Percentiles rank a stretch among this genome's conserved stretches.
Conservation (phyloP, 2,329 filamentous ascomycete genomes). For the Trichothecium roseum region DNA sequence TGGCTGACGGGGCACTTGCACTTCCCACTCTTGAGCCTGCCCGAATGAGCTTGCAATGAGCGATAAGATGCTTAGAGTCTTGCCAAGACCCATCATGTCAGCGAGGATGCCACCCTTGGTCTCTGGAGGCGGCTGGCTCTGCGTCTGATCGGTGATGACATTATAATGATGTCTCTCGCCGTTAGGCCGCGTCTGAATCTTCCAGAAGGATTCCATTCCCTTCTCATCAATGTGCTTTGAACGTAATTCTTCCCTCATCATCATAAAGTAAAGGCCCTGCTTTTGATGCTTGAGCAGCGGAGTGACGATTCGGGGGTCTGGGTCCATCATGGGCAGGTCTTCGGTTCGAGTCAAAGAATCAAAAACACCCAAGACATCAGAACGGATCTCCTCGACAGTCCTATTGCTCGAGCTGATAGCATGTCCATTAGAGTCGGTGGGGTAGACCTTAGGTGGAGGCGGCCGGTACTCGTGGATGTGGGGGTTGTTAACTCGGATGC, state of each 20-base stretch:
- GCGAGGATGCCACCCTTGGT: conserved; percentile 66
- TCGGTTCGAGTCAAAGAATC: conserved; percentile 71
- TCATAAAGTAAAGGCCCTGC: conserved; percentile 83
- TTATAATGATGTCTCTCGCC: conserved; percentile 62
- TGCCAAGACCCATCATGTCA: conserved; percentile 85
- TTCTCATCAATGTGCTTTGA: conserved; percentile 48
- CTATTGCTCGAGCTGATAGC: conserved; percentile 29
- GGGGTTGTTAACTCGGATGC: conserved; percentile 67
- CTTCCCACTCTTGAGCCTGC: conserved; percentile 53
- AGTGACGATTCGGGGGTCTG: conserved; percentile 50
- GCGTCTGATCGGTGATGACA: conserved; percentile 67
- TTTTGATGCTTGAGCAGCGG: conserved; percentile 76
- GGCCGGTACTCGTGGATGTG: conserved; percentile 46
- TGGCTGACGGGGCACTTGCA: conserved; percentile 39
- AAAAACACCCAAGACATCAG: conserved; percentile 78
- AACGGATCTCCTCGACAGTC: conserved; percentile 77
- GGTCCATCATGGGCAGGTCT: conserved; percentile 63
- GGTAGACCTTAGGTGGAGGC: conserved; percentile 22
- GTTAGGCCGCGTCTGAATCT: conserved; percentile 38
- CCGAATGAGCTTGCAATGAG: conserved; percentile 58
- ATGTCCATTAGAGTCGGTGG: conserved; percentile 16
- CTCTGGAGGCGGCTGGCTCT: conserved; percentile 50
- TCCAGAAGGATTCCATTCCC: conserved; percentile 68
- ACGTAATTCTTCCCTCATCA: conserved; percentile 58
- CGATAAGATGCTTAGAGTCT: conserved; percentile 76